These are phyloP conservation scores for Agrocybe praecox DNA, from an alignment of 768 basidiomycete species.

Conservation along the genomic window DNA sequence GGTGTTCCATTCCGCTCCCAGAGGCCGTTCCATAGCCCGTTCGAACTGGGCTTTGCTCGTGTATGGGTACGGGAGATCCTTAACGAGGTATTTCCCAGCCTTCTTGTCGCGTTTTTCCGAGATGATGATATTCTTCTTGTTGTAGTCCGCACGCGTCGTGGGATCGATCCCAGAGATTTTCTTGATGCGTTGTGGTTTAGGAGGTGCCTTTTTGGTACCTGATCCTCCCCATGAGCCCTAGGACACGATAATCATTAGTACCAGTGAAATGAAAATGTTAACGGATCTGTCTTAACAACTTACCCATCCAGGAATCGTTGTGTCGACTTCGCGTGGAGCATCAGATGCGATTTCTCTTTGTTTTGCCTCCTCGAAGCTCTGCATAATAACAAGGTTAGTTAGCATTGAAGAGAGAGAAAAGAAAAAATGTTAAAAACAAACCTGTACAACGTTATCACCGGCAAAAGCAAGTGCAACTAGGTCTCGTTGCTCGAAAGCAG, in stretches of 20 bases:
- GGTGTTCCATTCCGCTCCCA: constrained; percentile 95
- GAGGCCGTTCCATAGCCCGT: constrained; percentile 73
- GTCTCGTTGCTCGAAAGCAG: constrained; percentile 88
- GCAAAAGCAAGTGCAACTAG: constrained; percentile 95
- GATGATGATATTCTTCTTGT: constrained; percentile 89
- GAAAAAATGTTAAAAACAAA: constrained; percentile 31
- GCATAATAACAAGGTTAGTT: constrained; percentile 5
- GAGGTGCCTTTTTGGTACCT: constrained; percentile 60
- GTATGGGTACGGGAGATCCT: constrained; percentile 93
- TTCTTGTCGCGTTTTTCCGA: constrained; percentile 96
- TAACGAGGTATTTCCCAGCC: constrained; percentile 84
- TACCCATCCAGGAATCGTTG: constrained; percentile 95
- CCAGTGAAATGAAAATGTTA: not conserved
- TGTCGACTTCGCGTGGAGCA: constrained; percentile 87
- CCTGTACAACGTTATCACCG: constrained; percentile 93
- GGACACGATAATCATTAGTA: not conserved
- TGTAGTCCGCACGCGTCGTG: constrained; percentile 77
- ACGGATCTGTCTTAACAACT: constrained; percentile 27
- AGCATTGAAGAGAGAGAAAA: not conserved
- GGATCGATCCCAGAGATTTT: constrained; percentile 83
- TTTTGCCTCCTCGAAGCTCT: constrained; percentile 91
- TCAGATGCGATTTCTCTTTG: constrained; percentile 81
- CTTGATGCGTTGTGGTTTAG: constrained; percentile 77
- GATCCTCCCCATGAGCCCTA: constrained; percentile 93
- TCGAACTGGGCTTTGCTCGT: constrained; percentile 94